These are phyloP conservation scores for Sanguinoderma infundibulare DNA, from an alignment of 1,284 basidiomycete species.

Conservation along the genomic window DNA sequence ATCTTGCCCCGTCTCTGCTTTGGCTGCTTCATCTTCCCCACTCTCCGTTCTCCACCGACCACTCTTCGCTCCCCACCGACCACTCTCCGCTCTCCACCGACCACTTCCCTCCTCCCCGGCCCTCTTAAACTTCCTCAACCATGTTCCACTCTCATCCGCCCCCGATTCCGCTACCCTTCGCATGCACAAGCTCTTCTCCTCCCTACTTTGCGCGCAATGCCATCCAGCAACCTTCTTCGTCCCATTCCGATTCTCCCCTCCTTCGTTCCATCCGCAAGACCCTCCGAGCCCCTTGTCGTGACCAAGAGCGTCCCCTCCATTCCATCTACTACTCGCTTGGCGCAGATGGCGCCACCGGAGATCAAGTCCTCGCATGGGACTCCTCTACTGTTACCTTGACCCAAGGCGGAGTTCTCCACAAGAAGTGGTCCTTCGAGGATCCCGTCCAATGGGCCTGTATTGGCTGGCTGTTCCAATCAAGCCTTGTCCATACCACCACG, in stretches of 20 bases:
- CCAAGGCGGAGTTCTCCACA: slow-evolving; percentile 69
- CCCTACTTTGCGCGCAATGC: slow-evolving; percentile 11
- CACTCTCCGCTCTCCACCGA: neutral
- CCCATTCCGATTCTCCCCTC: slow-evolving; percentile 25
- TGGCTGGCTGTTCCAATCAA: slow-evolving; percentile 67
- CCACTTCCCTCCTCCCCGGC: neutral
- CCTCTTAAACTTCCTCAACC: too few relatives aligned
- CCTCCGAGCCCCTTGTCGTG: slow-evolving; percentile 27
- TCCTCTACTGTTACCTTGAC: slow-evolving; percentile 69
- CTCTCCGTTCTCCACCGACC: too few relatives aligned
- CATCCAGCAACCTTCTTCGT: neutral
- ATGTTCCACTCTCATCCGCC: slow-evolving; percentile 5
- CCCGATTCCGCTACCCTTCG: slow-evolving; percentile 13
- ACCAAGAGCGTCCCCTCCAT: slow-evolving; percentile 19
- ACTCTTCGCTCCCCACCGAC: neutral
- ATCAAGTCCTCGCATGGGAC: slow-evolving; percentile 74
- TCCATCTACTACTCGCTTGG: slow-evolving; percentile 16
- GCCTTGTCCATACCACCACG: slow-evolving; percentile 28
- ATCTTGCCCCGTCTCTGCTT: too few relatives aligned
- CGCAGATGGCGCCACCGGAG: slow-evolving; percentile 28
- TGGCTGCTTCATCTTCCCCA: too few relatives aligned
- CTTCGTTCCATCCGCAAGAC: slow-evolving; percentile 30
- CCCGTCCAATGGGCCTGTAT: slow-evolving; percentile 79
- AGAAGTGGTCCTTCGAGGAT: slow-evolving; percentile 76
- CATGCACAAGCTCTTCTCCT: slow-evolving; percentile 3